Evolutionary conservation across 2,329 filamentous ascomycete species (phyloP).

Genomic region (Trichothecium sympodiale): DNA sequence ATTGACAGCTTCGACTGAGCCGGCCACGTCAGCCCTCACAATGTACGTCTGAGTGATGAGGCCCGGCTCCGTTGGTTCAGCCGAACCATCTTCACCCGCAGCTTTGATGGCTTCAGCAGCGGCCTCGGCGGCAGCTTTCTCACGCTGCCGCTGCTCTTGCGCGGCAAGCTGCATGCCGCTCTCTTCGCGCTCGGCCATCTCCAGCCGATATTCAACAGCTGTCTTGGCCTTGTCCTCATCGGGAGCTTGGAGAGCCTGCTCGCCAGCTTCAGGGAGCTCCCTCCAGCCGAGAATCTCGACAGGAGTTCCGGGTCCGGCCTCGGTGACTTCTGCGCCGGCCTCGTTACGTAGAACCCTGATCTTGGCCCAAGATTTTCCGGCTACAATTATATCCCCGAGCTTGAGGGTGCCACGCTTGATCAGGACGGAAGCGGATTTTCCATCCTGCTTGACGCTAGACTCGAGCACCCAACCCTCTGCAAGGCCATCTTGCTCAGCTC

Average conservation of each 20-base stretch:
- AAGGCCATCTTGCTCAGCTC: constrained; percentile 63
- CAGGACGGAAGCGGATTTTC: constrained; percentile 79
- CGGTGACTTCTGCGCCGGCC: constrained; percentile 57
- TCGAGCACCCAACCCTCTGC: constrained; percentile 94
- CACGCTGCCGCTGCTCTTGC: constrained; percentile 50
- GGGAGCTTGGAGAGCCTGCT: constrained; percentile 73
- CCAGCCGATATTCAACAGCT: constrained; percentile 65
- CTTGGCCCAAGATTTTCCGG: constrained; percentile 77
- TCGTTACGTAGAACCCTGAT: constrained; percentile 82
- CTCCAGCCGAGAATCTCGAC: constrained; percentile 95
- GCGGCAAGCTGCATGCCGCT: constrained; percentile 75
- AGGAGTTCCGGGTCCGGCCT: constrained; percentile 78
- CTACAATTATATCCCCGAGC: constrained; percentile 72
- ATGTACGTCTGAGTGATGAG: constrained; percentile 62
- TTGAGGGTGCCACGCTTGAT: constrained; percentile 79
- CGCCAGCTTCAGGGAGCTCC: constrained; percentile 69
- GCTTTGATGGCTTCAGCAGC: constrained; percentile 25
- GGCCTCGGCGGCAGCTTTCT: constrained; percentile 32
- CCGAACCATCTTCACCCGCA: constrained; percentile 16
- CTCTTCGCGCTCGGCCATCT: constrained; percentile 59
- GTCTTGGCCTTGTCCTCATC: constrained; percentile 68
- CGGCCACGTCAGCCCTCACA: constrained; percentile 85
- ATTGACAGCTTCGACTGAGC: constrained; percentile 83
- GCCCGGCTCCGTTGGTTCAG: constrained; percentile 21
- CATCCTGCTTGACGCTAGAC: constrained; percentile 73